Evolutionary conservation across 2,329 filamentous ascomycete species (phyloP).

Genomic region (Colletotrichum sp.): DNA sequence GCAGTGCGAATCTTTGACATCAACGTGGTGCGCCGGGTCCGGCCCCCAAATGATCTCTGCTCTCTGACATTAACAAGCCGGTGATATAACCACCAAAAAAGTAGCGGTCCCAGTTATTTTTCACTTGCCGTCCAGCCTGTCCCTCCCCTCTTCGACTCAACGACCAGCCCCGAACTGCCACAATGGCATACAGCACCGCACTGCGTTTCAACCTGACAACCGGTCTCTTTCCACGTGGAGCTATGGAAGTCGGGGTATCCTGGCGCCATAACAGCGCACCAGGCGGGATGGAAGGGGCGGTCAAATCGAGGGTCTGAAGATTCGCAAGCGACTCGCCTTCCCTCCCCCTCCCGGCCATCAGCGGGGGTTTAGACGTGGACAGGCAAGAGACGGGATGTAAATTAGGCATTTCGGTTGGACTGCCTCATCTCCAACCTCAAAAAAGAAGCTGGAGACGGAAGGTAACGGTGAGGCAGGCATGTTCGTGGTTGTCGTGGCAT

Average conservation of each 20-base stretch:
- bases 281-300: background rate
- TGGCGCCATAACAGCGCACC: background rate
- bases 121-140: background rate
- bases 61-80: background rate
- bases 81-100: background rate
- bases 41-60: background rate
- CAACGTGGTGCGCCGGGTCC: background rate
- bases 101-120: background rate
- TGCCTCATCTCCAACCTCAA: background rate
- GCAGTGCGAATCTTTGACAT: background rate
- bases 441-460: background rate
- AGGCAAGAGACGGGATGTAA: background rate
- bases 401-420: background rate
- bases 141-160: background rate
- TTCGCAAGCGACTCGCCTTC: background rate
- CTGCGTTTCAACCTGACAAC: background rate
- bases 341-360: background rate
- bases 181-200: background rate
- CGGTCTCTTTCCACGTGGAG: constrained; percentile 10
- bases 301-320: background rate
- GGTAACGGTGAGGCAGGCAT: background rate
- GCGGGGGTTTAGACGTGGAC: background rate
- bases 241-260: constrained; percentile 1
- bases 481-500: background rate
- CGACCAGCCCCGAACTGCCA: background rate